Base-by-base conservation (phyloP, 306 rosid species). In the Vigna radiata region DNA sequence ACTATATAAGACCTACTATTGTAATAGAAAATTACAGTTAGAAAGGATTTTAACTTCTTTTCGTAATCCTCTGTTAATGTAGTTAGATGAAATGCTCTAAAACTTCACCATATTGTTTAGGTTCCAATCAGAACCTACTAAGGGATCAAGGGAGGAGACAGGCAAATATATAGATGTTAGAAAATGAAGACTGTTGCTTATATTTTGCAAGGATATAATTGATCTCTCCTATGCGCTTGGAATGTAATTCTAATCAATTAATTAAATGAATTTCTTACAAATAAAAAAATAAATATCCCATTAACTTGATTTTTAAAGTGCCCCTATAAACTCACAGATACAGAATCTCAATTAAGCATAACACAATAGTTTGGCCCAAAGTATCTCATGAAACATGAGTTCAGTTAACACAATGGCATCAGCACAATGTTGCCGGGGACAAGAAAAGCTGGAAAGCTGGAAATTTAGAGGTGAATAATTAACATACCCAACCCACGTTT, bases 151-250 rank as follows among this genome's bases (percentile, higher is more conserved):
- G 17, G 66, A 19, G 41, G 54, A 71, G 37, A 19, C 25, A 54
- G 37, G 5, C 13, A 53, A 53, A 12, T 33, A 53, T 36, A 71
- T 18, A 36, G 52, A 71, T 8, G 39, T 58, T 44, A 59, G 44
- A 59, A 44, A 73, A 41, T 60, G 43, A 60, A 60, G 5, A 6
- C 33, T 31, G 44, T 15, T 62, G 68, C 47, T 62, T 62, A 33
- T 33, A 25, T 33, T 62, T 31, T 33, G 23, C 71, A 31, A 19
- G 21, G 13, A 58, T 62, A 31, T 31, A 31, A 61, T 48, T 55
- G 60, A 76, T 76, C 54, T 61, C 54, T 70, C 72, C 29, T 13
- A 29, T 13, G 6, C 1, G n/a, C 31, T 64, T 37, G 49, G 50
- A 64, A n/a, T 64, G 50, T 39, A 65, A 18, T 17, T 64, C 49